These are phyloP conservation scores for Pestalotiopsis fici DNA, from an alignment of 2,329 filamentous ascomycete species.

Conservation along the genomic window DNA sequence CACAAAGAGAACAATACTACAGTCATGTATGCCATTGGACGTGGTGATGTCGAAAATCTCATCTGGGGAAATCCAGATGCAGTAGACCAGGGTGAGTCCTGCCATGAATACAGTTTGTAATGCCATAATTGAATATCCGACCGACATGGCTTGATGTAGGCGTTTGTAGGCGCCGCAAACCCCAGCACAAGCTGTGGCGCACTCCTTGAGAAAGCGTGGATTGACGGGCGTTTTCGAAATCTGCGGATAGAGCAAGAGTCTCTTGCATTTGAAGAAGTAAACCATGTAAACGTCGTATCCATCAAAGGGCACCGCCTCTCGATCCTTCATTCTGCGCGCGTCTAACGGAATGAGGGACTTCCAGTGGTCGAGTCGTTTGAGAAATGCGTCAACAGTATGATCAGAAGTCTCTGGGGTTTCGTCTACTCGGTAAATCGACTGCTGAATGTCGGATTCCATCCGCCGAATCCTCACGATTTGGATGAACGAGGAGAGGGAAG, in stretches of 20 bases:
- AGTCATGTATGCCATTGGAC: constrained; percentile 19
- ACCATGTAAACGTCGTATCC: constrained; percentile 16
- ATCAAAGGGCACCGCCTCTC: constrained; percentile 7
- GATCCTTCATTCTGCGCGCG: constrained; percentile 13
- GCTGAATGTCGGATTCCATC: constrained; percentile 14
- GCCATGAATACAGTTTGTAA: constrained; percentile 31
- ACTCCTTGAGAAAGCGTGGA: constrained; percentile 19
- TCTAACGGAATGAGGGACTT: constrained; percentile 14
- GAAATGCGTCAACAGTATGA: constrained; percentile 3
- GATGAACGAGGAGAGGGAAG: constrained; percentile 8
- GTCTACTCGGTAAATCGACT: constrained; percentile 11
- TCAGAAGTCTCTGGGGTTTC: constrained; percentile 2
- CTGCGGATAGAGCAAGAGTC: constrained; percentile 21
- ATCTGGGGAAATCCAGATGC: constrained; percentile 27
- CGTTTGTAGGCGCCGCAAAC: constrained; percentile 30
- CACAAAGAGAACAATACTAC: constrained; percentile 26
- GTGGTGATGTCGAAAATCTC: constrained; percentile 25
- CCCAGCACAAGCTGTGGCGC: constrained; percentile 19
- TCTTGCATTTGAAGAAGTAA: constrained; percentile 20
- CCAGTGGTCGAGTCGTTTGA: constrained; percentile 5
- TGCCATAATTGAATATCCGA: constrained; percentile 30
- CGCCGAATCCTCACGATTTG: constrained; percentile 5
- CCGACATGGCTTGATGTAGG: constrained; percentile 27
- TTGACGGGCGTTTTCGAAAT: constrained; percentile 23
- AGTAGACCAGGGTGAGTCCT: constrained; percentile 28